Conservation (phyloP, 1,284 basidiomycete genomes). For the Cryptococcus deneoformans region DNA sequence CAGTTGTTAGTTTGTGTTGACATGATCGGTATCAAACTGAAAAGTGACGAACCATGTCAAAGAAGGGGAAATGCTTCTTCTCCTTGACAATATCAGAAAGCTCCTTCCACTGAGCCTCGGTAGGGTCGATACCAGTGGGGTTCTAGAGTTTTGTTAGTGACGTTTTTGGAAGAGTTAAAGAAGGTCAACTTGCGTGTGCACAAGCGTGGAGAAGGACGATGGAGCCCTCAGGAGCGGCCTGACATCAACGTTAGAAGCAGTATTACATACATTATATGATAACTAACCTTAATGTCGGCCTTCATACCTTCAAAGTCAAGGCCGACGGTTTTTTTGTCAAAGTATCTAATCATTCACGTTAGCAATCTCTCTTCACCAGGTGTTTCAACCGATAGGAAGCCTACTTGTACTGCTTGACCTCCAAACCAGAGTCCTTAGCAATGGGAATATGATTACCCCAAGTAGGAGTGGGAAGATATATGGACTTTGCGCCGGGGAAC, state of each 20-base stretch:
- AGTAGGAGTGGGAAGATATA: constrained; percentile 91
- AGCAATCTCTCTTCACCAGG: too few species aligned
- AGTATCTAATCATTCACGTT: constrained; percentile 57
- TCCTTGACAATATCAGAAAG: constrained; percentile 79
- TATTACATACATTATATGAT: background rate
- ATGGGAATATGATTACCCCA: constrained; percentile 97
- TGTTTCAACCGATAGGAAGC: constrained; percentile 19
- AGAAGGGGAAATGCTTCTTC: constrained; percentile 59
- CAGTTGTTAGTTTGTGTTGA: constrained; percentile 35
- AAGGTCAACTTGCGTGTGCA: constrained; percentile 37
- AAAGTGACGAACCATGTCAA: constrained; percentile 56
- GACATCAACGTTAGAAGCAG: background rate
- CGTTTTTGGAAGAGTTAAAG: constrained; percentile 39
- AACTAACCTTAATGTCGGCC: constrained; percentile 70
- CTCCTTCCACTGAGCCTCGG: constrained; percentile 87
- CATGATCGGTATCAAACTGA: background rate
- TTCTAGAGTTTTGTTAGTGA: constrained; percentile 68
- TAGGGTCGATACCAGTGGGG: constrained; percentile 96
- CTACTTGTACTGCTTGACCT: constrained; percentile 79
- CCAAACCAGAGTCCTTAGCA: constrained; percentile 84
- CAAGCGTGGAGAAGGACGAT: constrained; percentile 29
- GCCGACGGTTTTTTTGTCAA: constrained; percentile 90
- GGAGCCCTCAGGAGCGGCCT: constrained; percentile 53
- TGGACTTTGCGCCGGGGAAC: constrained; percentile 81
- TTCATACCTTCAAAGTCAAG: constrained; percentile 92